phyloP scores from a whole-genome alignment of 371 early-diverging fungal genomes.

The Zychaea mexicana region DNA sequence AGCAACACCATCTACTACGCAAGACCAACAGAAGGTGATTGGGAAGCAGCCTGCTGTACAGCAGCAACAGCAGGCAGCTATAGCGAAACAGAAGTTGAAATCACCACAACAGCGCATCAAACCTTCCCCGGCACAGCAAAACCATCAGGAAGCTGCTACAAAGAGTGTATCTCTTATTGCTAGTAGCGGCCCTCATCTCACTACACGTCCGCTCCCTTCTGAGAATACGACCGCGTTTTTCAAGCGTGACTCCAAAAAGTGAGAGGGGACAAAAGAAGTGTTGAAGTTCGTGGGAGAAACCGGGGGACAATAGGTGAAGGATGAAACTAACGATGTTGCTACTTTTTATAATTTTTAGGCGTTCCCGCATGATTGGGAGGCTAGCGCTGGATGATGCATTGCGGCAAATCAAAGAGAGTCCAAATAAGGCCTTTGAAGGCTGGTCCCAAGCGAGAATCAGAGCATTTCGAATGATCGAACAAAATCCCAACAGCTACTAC shows the following conservation, averaged over 20 bases:
- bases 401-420: constrained; percentile 73
- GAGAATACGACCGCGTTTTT: neutral
- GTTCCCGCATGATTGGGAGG: constrained; percentile 42
- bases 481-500: constrained; percentile 93
- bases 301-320: neutral
- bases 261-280: neutral
- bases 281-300: no score
- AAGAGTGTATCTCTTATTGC: neutral
- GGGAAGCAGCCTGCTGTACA: neutral
- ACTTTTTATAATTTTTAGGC: neutral
- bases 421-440: constrained; percentile 78
- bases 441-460: constrained; percentile 88
- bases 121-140: neutral
- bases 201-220: neutral
- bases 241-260: constrained; percentile 2
- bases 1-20: neutral
- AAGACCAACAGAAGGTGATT: neutral
- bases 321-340: no score
- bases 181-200: neutral
- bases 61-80: neutral
- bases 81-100: neutral
- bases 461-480: constrained; percentile 85
- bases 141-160: neutral
- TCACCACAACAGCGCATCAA: neutral
- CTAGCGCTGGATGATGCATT: constrained; percentile 86